These are phyloP conservation scores for Isabelozyma pseudorhagii DNA, from an alignment of 805 yeast species.

Conservation along the genomic window DNA sequence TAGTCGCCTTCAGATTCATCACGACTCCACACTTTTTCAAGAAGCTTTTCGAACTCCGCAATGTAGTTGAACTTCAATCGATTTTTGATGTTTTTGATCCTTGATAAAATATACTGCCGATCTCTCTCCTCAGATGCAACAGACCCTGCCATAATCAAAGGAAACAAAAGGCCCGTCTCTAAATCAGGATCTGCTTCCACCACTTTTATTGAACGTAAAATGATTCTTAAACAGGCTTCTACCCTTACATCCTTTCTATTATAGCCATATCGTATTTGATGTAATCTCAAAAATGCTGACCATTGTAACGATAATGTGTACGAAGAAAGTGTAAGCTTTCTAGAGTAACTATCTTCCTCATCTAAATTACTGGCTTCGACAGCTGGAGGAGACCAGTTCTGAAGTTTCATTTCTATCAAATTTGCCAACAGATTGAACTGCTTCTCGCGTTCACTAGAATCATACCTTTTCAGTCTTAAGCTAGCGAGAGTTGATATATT, in stretches of 20 bases:
- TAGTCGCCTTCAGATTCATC: constrained; percentile 16
- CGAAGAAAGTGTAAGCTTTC: constrained; percentile 10
- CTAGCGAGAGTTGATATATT: constrained; percentile 23
- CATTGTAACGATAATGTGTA: constrained; percentile 25
- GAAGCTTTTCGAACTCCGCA: constrained; percentile 19
- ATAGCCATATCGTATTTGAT: constrained; percentile 24
- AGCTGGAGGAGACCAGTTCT: constrained; percentile 21
- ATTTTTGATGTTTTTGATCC: constrained; percentile 14
- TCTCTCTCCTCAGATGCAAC: constrained; percentile 16
- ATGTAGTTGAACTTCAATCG: constrained; percentile 20
- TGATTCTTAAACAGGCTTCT: constrained; percentile 17
- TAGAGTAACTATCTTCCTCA: constrained; percentile 2
- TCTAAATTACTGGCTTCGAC: constrained; percentile 12
- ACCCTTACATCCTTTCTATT: constrained; percentile 19
- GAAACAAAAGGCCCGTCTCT: constrained; percentile 23
- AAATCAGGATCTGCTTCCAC: constrained; percentile 16
- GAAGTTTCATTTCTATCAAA: constrained; percentile 22
- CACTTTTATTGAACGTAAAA: constrained; percentile 14
- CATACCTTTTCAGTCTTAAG: constrained; percentile 11
- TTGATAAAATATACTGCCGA: constrained; percentile 13
- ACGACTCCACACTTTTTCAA: constrained; percentile 19
- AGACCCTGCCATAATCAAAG: constrained; percentile 25
- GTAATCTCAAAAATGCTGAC: constrained; percentile 24
- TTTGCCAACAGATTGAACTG: constrained; percentile 20
- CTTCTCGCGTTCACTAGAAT: constrained; percentile 13